phyloP scores from a whole-genome alignment of 2,329 filamentous ascomycete species.

The Tolypocladium endophyticum region DNA sequence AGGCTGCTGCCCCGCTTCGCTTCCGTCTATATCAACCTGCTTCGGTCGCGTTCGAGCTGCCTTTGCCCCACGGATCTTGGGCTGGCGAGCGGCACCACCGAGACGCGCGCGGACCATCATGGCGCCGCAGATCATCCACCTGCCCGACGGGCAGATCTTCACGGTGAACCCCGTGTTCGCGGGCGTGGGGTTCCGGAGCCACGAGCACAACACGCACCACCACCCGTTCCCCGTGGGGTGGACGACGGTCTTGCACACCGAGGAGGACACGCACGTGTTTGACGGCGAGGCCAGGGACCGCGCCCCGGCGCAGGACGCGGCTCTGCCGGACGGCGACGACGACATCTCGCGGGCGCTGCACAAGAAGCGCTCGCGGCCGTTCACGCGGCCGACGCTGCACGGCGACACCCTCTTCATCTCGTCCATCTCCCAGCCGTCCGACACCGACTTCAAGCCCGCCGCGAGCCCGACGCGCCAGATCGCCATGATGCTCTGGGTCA shows the following conservation, averaged over 20 bases:
- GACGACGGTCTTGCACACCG: slow-evolving; percentile 77
- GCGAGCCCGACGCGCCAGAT: slow-evolving; percentile 79
- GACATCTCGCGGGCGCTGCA: slow-evolving; percentile 17
- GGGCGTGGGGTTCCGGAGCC: slow-evolving; percentile 81
- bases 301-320: not conserved
- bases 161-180: slow-evolving; percentile 79
- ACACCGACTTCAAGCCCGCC: slow-evolving; percentile 66
- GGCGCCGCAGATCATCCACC: slow-evolving; percentile 43
- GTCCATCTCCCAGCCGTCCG: slow-evolving; percentile 76
- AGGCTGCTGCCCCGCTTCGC: not conserved
- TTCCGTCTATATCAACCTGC: not conserved
- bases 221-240: slow-evolving; percentile 75
- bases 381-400: slow-evolving; percentile 61
- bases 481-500: slow-evolving; percentile 94
- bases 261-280: slow-evolving; percentile 24
- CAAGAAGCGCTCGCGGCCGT: slow-evolving; percentile 28
- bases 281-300: slow-evolving; percentile 2
- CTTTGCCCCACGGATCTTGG: not conserved
- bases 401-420: slow-evolving; percentile 85
- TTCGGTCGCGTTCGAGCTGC: not conserved
- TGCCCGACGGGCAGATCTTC: slow-evolving; percentile 82
- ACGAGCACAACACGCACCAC: slow-evolving; percentile 58
- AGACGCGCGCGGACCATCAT: slow-evolving; percentile 13
- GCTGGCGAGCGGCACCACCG: not conserved
- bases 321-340: slow-evolving; percentile 7